phyloP scores from a whole-genome alignment of 345 rosid genomes.

The Adansonia digitata region DNA sequence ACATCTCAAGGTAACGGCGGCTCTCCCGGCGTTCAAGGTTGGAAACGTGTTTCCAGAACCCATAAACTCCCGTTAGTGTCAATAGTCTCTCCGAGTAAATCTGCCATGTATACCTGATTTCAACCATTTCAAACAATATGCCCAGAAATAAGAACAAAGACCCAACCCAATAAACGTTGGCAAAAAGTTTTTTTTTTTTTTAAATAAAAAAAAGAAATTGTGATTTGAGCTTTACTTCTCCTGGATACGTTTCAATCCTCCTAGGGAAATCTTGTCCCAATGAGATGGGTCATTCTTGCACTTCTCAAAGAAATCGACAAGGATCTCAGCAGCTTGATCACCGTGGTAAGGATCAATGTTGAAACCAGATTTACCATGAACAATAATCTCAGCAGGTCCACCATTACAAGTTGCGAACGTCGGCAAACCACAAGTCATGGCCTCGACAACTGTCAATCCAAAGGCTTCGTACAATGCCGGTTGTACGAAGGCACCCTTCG shows the following conservation, averaged over 20 bases:
- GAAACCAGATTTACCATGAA: conserved; percentile 76
- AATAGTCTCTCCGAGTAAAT: conserved; percentile 81
- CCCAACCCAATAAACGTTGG: too few relatives aligned
- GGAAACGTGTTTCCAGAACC: conserved; percentile 94
- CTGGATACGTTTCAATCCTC: conserved; percentile 71
- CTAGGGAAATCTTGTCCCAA: conserved; percentile 71
- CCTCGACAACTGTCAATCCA: conserved; percentile 66
- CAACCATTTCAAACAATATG: neutral
- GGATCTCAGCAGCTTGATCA: conserved; percentile 62
- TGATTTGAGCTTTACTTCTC: conserved; percentile 56
- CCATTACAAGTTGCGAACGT: conserved; percentile 82
- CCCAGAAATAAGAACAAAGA: neutral
- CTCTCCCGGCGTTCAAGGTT: conserved; percentile 89
- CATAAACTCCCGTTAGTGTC: conserved; percentile 83
- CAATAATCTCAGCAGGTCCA: conserved; percentile 97
- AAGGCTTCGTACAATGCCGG: conserved; percentile 70
- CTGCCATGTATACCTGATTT: conserved; percentile 76
- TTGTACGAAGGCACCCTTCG: conserved; percentile 64
- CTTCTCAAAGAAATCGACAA: conserved; percentile 71
- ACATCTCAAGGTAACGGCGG: conserved; percentile 91
- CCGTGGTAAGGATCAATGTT: conserved; percentile 94
- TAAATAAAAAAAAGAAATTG: neutral
- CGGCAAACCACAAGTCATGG: conserved; percentile 75
- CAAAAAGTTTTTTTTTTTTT: too few relatives aligned
- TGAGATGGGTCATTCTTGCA: conserved; percentile 56